Conservation (phyloP, 108 stramenopile genomes). For the Fragilaria crotonensis region DNA sequence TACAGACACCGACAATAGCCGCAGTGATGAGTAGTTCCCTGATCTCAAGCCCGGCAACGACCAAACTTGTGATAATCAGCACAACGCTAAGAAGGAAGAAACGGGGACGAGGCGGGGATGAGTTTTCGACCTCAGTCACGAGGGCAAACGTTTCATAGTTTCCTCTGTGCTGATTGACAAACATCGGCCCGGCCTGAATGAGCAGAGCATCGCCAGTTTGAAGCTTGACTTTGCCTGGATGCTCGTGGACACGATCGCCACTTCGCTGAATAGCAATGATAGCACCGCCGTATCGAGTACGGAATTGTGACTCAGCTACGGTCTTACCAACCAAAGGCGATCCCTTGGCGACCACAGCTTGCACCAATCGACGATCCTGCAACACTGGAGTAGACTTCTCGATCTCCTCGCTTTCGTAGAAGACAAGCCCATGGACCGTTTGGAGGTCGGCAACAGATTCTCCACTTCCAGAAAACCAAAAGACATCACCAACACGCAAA, state of each 20-base stretch:
- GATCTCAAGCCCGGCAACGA: constrained; percentile 28
- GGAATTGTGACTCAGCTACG: constrained; percentile 62
- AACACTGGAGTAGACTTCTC: constrained; percentile 62
- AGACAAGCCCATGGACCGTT: constrained; percentile 67
- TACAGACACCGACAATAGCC: constrained; percentile 44
- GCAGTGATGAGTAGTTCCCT: constrained; percentile 32
- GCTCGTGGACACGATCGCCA: constrained; percentile 68
- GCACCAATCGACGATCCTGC: constrained; percentile 71
- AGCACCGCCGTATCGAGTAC: constrained; percentile 74
- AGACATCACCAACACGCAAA: constrained; percentile 33
- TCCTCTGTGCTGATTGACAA: constrained; percentile 45
- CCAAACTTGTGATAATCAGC: constrained; percentile 1
- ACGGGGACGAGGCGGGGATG: constrained; percentile 78
- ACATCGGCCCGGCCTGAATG: constrained; percentile 78
- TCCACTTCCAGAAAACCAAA: constrained; percentile 76
- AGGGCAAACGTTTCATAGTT: constrained; percentile 70
- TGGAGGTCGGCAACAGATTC: constrained; percentile 42
- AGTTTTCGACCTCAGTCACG: constrained; percentile 75
- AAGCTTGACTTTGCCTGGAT: constrained; percentile 76
- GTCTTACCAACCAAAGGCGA: constrained; percentile 75
- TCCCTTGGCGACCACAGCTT: constrained; percentile 71
- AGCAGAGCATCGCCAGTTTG: constrained; percentile 78
- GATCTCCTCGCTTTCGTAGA: constrained; percentile 58
- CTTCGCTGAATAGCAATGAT: constrained; percentile 87
- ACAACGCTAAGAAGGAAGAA: constrained; percentile 30